A percentile compares a stretch with the other conserved stretches of the same genome.
Evolutionary conservation across 2,329 filamentous ascomycete genomes (phyloP).

Genomic region (Xylariales sp.): DNA sequence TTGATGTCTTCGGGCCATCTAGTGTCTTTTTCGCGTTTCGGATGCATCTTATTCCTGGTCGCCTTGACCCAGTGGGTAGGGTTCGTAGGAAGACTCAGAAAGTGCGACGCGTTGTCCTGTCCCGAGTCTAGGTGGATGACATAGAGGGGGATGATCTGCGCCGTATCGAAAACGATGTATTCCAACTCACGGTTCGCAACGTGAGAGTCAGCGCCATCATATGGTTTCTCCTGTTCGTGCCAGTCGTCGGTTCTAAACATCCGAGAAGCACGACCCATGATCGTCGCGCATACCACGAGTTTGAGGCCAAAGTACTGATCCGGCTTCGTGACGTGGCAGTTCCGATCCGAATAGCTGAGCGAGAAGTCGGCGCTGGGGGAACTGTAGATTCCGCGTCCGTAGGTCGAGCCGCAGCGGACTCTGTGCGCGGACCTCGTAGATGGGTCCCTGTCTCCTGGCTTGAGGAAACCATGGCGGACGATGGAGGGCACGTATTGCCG

Average conservation of each 20-base stretch:
- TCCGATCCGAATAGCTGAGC: conserved; percentile 28
- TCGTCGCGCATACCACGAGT: conserved; percentile 38
- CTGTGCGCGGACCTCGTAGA: conserved; percentile 20
- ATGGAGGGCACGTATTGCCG: conserved; percentile 34
- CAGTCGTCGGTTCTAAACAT: conserved; percentile 25
- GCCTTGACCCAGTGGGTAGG: conserved; percentile 14
- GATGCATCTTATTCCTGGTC: conserved; percentile 12
- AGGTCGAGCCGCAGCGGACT: conserved; percentile 33
- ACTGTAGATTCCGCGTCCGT: conserved; percentile 38
- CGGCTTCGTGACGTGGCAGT: conserved; percentile 22
- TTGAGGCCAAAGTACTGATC: conserved; percentile 33
- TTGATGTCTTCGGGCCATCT: conserved; percentile 30
- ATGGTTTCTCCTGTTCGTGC: conserved; percentile 19
- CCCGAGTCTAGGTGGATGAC: conserved; percentile 41
- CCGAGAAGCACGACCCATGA: conserved; percentile 37
- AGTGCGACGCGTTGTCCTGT: conserved; percentile 24
- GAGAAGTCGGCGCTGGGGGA: conserved; percentile 36
- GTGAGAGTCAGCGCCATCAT: conserved; percentile 30
- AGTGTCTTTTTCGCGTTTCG: conserved; percentile 15
- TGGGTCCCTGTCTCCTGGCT: conserved; percentile 29
- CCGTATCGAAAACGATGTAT: conserved; percentile 39
- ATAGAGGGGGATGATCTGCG: conserved; percentile 39
- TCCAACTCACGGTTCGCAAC: conserved; percentile 32
- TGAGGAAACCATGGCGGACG: conserved; percentile 37
- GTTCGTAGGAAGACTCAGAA: conserved; percentile 17